Percentiles rank a stretch among this genome's conserved stretches.
Evolutionary conservation across 768 basidiomycete genomes (phyloP).

Genomic region (Cystofilobasidium capitatum): DNA sequence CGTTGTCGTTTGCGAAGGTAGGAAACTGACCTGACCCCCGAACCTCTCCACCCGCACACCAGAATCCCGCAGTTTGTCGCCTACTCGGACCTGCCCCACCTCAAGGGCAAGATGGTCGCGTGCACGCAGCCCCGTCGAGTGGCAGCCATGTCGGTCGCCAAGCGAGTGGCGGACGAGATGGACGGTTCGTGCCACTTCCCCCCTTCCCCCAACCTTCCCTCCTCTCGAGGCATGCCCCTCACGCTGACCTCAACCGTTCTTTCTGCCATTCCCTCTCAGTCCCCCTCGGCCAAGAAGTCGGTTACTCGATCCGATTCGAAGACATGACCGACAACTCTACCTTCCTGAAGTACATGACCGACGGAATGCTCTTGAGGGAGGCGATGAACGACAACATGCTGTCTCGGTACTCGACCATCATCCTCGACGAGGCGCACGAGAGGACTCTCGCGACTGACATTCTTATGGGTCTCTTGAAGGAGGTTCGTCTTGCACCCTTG

Average conservation of each 20-base stretch:
- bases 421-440: slow-evolving; percentile 97
- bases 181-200: slow-evolving; percentile 56
- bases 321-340: slow-evolving; percentile 87
- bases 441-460: slow-evolving; percentile 96
- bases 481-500: slow-evolving; percentile 37
- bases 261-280: slow-evolving; percentile 45
- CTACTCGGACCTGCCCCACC: slow-evolving; percentile 84
- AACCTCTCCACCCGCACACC: not conserved
- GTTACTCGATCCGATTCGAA: slow-evolving; percentile 97
- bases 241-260: not conserved
- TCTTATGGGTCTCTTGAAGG: slow-evolving; percentile 91
- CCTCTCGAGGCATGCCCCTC: not conserved
- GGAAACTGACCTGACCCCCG: not conserved
- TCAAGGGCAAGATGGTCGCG: slow-evolving; percentile 79
- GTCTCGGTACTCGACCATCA: slow-evolving; percentile 87
- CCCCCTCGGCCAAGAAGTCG: slow-evolving; percentile 83
- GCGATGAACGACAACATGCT: slow-evolving; percentile 93
- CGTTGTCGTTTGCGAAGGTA: not conserved
- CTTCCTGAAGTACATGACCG: slow-evolving; percentile 98
- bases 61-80: slow-evolving; percentile 96
- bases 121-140: slow-evolving; percentile 96
- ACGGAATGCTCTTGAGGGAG: slow-evolving; percentile 95
- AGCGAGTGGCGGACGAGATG: slow-evolving; percentile 98
- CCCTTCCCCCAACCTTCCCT: not conserved
- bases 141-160: slow-evolving; percentile 95